Conservation (phyloP, 1,139 yeast genomes). For the Yamadazyma friedrichii region DNA sequence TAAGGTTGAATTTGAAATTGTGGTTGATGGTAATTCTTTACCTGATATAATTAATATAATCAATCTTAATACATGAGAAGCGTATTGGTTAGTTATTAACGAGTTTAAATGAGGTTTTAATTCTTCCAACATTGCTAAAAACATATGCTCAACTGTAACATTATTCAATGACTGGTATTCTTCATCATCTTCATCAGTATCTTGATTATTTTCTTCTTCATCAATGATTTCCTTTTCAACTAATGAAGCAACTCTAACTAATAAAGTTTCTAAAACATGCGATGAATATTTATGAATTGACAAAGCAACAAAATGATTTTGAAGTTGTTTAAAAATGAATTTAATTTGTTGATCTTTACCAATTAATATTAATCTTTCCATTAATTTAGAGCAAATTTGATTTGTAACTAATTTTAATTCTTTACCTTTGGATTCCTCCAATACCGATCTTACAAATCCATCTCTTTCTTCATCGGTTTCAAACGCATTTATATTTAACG, state of each 20-base stretch:
- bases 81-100: conserved; percentile 75
- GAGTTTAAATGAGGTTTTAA: conserved; percentile 55
- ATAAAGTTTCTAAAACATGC: conserved; percentile 85
- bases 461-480: conserved; percentile 69
- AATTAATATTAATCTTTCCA: conserved; percentile 78
- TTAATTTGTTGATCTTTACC: conserved; percentile 68
- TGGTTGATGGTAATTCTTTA: conserved; percentile 75
- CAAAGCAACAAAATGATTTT: conserved; percentile 70
- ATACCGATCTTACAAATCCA: conserved; percentile 71
- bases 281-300: conserved; percentile 90
- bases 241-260: conserved; percentile 73
- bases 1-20: conserved; percentile 68
- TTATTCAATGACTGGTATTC: conserved; percentile 26
- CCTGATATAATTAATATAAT: conserved; percentile 73
- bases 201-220: conserved; percentile 33
- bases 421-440: conserved; percentile 86
- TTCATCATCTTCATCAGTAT: conserved; percentile 28
- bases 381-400: conserved; percentile 88
- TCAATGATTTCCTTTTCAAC: conserved; percentile 63
- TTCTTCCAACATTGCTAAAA: conserved; percentile 65
- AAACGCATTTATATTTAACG: conserved; percentile 78
- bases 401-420: conserved; percentile 91
- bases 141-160: conserved; percentile 58
- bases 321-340: conserved; percentile 61
- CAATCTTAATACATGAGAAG: conserved; percentile 82